Evolutionary conservation across 176 grass and related monocot genomes (phyloP).

Genomic region (Pontederia crassipes): DNA sequence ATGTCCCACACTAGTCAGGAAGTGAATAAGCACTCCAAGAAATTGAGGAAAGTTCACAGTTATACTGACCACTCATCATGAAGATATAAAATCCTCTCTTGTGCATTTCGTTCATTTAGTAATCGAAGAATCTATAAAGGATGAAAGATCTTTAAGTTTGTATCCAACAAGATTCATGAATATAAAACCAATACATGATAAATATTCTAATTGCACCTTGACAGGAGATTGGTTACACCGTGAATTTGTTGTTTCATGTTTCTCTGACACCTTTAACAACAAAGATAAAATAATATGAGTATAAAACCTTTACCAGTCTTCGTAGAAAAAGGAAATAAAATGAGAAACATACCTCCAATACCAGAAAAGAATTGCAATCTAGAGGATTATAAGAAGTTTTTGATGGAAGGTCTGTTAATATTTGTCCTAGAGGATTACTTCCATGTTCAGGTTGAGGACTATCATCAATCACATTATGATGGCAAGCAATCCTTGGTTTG

Average conservation of each 20-base stretch:
- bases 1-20: no score
- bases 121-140: slow-evolving; percentile 55
- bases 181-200: neutral
- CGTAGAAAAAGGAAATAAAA: slow-evolving; percentile 12
- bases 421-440: slow-evolving; percentile 7
- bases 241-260: slow-evolving; percentile 46
- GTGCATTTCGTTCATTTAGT: slow-evolving; percentile 65
- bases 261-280: slow-evolving; percentile 72
- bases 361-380: slow-evolving; percentile 55
- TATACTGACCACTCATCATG: slow-evolving; percentile 82
- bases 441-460: slow-evolving; percentile 7
- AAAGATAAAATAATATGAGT: slow-evolving; percentile 3
- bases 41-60: neutral
- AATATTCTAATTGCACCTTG: slow-evolving; percentile 35
- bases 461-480: slow-evolving; percentile 12
- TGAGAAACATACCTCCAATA: slow-evolving; percentile 60
- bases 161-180: neutral
- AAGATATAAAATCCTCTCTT: slow-evolving; percentile 52
- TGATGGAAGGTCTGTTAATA: slow-evolving; percentile 14
- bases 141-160: neutral
- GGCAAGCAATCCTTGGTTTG: slow-evolving; percentile 22
- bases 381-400: slow-evolving; percentile 15
- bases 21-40: no score
- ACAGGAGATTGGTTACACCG: slow-evolving; percentile 35
- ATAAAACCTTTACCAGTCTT: neutral